phyloP scores from a whole-genome alignment of 1,284 basidiomycete genomes.

The Uromyces viciae-fabae region DNA sequence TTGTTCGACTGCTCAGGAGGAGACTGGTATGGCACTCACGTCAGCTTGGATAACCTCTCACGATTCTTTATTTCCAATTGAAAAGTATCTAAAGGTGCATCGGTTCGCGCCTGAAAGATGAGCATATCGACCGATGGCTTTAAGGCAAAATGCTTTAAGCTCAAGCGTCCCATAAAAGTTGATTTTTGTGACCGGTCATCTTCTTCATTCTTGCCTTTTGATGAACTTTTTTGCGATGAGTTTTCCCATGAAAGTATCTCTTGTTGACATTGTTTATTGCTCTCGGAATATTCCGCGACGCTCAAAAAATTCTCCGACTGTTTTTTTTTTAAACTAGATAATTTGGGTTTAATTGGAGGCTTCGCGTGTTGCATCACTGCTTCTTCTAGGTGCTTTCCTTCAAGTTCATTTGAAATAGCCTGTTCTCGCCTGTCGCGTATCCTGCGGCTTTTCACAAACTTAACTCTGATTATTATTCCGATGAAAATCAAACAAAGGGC shows the following conservation, averaged over 20 bases:
- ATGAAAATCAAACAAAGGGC: neutral
- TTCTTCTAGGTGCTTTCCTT: neutral
- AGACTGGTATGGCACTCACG: no score
- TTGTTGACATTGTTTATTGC: neutral
- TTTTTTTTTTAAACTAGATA: neutral
- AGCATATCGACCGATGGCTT: constrained; percentile 16
- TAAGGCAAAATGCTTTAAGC: neutral
- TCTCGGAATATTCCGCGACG: neutral
- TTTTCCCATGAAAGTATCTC: neutral
- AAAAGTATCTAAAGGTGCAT: constrained; percentile 22
- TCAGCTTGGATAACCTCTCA: neutral
- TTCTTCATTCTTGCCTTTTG: neutral
- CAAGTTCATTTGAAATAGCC: neutral
- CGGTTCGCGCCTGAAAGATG: constrained; percentile 3
- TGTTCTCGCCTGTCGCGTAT: neutral
- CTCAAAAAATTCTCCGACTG: neutral
- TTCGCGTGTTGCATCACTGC: neutral
- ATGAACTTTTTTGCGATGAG: neutral
- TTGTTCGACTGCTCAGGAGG: no score
- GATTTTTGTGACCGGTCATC: neutral
- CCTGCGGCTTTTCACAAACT: neutral
- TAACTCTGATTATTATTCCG: neutral
- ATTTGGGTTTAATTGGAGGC: neutral
- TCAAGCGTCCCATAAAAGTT: neutral
- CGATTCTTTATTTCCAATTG: constrained; percentile 30